Evolutionary conservation across 768 basidiomycete genomes (phyloP).

Genomic region (Collybia nuda): DNA sequence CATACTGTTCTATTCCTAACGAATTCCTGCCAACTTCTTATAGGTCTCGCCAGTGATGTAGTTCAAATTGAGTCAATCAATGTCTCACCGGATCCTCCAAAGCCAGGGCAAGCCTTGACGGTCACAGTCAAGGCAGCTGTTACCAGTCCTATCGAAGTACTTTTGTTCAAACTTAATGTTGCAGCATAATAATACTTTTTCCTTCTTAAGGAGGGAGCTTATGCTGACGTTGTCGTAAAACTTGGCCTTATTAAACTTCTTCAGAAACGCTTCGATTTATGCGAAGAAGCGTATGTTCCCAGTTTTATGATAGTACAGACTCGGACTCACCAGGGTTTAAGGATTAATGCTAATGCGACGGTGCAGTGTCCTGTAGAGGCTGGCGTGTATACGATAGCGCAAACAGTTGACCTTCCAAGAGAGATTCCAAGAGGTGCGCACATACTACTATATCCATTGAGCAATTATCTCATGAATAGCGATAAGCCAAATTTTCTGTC

Average conservation of each 20-base stretch:
- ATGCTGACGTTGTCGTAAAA: conserved; percentile 88
- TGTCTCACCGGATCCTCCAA: conserved; percentile 85
- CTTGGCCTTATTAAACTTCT: conserved; percentile 93
- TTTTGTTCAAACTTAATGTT: conserved; percentile 4
- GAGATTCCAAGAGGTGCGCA: conserved; percentile 82
- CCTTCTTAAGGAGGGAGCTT: conserved; percentile 76
- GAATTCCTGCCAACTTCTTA: conserved; percentile 8
- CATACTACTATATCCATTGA: background rate
- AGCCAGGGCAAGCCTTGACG: conserved; percentile 86
- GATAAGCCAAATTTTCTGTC: conserved; percentile 81
- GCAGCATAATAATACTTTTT: background rate
- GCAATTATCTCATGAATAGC: conserved; percentile 4
- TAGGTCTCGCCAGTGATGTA: conserved; percentile 45
- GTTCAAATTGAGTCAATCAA: conserved; percentile 70
- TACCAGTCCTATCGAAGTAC: conserved; percentile 62
- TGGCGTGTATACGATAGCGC: conserved; percentile 70
- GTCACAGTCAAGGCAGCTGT: conserved; percentile 73
- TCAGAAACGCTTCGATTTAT: conserved; percentile 81
- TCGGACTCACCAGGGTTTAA: conserved; percentile 26
- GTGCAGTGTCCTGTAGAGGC: conserved; percentile 83
- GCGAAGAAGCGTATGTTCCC: conserved; percentile 85
- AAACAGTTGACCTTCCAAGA: conserved; percentile 84
- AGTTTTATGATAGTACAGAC: background rate
- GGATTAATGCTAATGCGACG: conserved; percentile 70
- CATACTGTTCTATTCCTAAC: background rate